Base-by-base conservation (phyloP, 1,284 basidiomycete genomes). In the Naganishia liquefaciens region DNA sequence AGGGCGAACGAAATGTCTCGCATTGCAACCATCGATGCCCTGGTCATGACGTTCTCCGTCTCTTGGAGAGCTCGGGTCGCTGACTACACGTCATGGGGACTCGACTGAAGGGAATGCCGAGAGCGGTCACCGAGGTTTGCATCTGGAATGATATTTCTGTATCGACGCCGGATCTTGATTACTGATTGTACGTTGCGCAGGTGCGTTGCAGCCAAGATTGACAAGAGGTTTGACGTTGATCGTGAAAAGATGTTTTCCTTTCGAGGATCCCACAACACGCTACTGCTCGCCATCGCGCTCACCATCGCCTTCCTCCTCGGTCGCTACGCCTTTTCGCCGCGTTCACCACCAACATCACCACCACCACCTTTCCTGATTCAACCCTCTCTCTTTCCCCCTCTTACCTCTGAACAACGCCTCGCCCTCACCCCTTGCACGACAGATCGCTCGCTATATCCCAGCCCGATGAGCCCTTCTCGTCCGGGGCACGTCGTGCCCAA, bases 401-500 rank as follows among this genome's bases (percentile, higher is more conserved):
- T 72, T 3, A 58, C 54, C 5, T 37, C 53, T 15, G 46, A 57
- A 3, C 42, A 54, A 49, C 46, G 1, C 3, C 72, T 55, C 52
- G 76, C 9, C 73, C 76, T 19, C 66, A 47, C 10, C 75, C 75
- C 1, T 28, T 72, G 5, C 15, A 33, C 21, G 73, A 75, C 57
- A 27, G 25, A 60, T 25, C 46, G 57, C 4, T 40, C 50, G 6
- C 30, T 72, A 47, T 61, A 75, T 2, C 74, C 77, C 4, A 68
- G 49, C 10, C 77, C 76, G 0, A 28, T 73, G 3, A 15, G 25
- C 19, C 76, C 75, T 4, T 73, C 75, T 62, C 66, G 60, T 57
- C 63, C 40, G 11, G 70, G 71, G n/a, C 76, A 76, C 73, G 66
- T 73, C 10, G 74, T 79, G 0, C 78, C 78, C 1, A 76, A 80